Evolutionary conservation across 345 rosid species (phyloP).

Genomic region (Populus pruinosa): DNA sequence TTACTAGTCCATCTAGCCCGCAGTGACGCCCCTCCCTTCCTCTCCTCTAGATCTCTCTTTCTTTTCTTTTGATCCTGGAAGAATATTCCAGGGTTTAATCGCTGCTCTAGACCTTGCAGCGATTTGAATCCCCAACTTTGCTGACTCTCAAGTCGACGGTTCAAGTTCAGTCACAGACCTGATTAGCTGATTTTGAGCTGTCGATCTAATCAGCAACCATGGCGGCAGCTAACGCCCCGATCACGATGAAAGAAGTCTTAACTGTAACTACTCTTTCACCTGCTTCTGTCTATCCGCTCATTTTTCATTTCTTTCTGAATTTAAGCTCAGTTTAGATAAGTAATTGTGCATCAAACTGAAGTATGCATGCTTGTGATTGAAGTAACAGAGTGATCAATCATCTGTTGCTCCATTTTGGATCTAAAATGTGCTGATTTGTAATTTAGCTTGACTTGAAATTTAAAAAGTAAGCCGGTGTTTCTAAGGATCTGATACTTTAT

Average conservation of each 20-base stretch:
- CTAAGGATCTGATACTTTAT: not conserved
- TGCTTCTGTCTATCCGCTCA: not conserved
- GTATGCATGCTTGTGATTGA: not conserved
- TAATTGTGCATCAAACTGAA: not conserved
- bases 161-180: constrained; percentile 35
- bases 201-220: constrained; percentile 50
- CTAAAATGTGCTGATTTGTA: not conserved
- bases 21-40: not conserved
- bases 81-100: constrained; percentile 5
- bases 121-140: constrained; percentile 9
- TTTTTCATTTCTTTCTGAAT: not conserved
- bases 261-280: constrained; percentile 36
- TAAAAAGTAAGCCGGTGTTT: not conserved
- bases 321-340: not conserved
- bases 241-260: constrained; percentile 87
- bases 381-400: not conserved
- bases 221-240: constrained; percentile 92
- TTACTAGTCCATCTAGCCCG: not conserved
- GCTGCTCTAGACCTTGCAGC: constrained; percentile 20
- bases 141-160: constrained; percentile 5
- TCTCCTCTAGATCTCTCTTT: not conserved
- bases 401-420: constrained; percentile 4
- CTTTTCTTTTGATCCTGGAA: not conserved
- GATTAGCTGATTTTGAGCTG: constrained; percentile 24
- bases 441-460: not conserved